phyloP scores from a whole-genome alignment of 257 asterid genomes.

The Solanum chmielewskii region DNA sequence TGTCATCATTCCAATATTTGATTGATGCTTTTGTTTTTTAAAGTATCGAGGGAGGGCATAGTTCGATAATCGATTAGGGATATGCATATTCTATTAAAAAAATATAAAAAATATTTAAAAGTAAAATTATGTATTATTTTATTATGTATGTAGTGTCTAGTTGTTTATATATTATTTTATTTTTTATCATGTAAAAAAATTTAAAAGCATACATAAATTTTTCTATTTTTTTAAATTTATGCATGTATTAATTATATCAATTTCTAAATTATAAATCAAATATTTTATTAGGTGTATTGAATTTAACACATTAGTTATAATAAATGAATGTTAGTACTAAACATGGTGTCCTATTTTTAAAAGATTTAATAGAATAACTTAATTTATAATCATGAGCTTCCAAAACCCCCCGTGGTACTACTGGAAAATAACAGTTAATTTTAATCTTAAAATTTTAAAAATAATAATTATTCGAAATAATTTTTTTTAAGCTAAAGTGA shows the following conservation, averaged over 20 bases:
- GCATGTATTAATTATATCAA: fast-evolving
- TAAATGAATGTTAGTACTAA: neutral
- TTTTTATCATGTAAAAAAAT: too few relatives aligned
- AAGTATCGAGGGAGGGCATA: neutral
- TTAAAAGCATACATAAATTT: too few relatives aligned
- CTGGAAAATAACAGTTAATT: neutral
- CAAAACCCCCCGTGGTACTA: too few relatives aligned
- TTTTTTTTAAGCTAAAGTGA: neutral
- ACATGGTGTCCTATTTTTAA: neutral
- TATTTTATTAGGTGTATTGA: neutral
- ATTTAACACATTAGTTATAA: too few relatives aligned
- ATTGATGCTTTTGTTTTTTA: neutral
- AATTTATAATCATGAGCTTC: neutral
- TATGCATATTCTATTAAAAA: neutral
- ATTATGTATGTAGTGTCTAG: neutral
- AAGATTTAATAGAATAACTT: neutral
- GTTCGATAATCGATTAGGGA: neutral
- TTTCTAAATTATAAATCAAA: too few relatives aligned
- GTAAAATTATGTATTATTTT: neutral
- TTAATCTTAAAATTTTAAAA: too few relatives aligned
- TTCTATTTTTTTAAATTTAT: too few relatives aligned
- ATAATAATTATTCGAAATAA: neutral
- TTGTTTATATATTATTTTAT: too few relatives aligned
- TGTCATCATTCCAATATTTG: neutral
- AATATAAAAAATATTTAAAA: too few relatives aligned